Evolutionary conservation across 495 filamentous ascomycete genomes (phyloP), one percentile per base, ranked within the genome.

Genomic region (Tetracladium setigerum): DNA sequence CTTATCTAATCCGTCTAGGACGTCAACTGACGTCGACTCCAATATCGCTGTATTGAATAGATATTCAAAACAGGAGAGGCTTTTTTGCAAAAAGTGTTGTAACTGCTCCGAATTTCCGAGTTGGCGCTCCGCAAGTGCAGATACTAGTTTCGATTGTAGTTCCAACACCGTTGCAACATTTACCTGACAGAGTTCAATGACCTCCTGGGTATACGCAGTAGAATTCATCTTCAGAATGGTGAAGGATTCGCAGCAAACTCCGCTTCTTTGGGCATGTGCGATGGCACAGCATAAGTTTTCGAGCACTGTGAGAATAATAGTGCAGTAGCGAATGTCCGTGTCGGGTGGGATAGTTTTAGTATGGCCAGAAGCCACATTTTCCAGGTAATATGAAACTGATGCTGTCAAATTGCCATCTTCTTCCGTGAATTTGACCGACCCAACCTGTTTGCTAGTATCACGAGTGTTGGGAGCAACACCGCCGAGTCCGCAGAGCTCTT

Each of bases 181-280:
- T 1, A 52, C 35, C 11, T 11, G 12, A 17, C 34, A 47, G 4
- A 46, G 27, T 30, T 52, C 49, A 15, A 52, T 43, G 13, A 7
- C 6, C 8, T 16, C 14, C 2, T 4, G 2, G 3, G 15, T 4
- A 5, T 38, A 38, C 38, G 33, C 0, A 32, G 14, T 17, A 53
- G 38, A 27, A 44, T 18, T 30, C n/a, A n/a, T n/a, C n/a, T n/a
- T n/a, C n/a, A n/a, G n/a, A 9, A 39, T 17, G 10, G 44, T 53
- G 38, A 53, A 53, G 17, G 27, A 9, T 17, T 53, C 27, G 14
- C 44, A 53, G 30, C 22, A 41, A 13, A 53, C 14, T 8, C 36
- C 27, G 17, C 1, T 30, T n/a, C 43, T 12, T 33, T 53, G 50
- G 9, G 36, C 15, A 19, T 18, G 19, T 6, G n/a, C 27, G 30